Conservation (phyloP, 106 monocot species). For the Dendrobium officinale region DNA sequence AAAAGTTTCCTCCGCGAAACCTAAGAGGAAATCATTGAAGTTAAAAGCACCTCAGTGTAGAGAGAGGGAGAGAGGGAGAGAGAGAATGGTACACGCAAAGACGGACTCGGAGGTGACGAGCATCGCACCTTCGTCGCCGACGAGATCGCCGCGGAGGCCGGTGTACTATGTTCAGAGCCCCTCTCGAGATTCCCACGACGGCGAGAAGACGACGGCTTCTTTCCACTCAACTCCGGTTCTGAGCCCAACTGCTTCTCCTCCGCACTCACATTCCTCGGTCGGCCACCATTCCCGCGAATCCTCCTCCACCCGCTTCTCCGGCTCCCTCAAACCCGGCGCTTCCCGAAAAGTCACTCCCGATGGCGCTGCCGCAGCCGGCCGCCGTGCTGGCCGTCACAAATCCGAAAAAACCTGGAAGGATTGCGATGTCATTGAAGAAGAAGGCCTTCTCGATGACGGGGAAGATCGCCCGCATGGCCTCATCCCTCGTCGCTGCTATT, state of each 20-base stretch:
- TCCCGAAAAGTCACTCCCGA: conserved; percentile 9
- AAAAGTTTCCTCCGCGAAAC: not conserved
- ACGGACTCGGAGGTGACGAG: conserved; percentile 89
- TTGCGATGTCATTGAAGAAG: conserved; percentile 61
- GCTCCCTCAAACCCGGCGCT: conserved; percentile 36
- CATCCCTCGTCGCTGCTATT: conserved; percentile 44
- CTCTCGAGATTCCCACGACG: conserved; percentile 72
- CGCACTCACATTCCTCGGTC: conserved; percentile 60
- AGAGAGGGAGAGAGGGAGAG: not conserved
- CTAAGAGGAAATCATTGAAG: not conserved
- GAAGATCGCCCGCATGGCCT: conserved; percentile 18
- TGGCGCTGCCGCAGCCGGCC: not conserved
- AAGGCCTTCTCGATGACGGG: conserved; percentile 59
- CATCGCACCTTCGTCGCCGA: conserved; percentile 60
- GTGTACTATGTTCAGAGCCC: conserved; percentile 91
- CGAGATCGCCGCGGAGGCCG: conserved; percentile 52
- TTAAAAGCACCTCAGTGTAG: not conserved
- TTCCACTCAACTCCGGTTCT: conserved; percentile 59
- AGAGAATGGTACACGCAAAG: conserved; percentile 50
- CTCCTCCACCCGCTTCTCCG: conserved; percentile 75
- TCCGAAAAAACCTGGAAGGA: conserved; percentile 39
- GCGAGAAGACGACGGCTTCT: conserved; percentile 51
- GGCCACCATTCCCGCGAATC: conserved; percentile 72
- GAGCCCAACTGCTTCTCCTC: conserved; percentile 63
- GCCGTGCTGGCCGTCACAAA: conserved; percentile 7